Evolutionary conservation across 2,329 filamentous ascomycete species (phyloP).

Genomic region (Apiospora saccharicola): DNA sequence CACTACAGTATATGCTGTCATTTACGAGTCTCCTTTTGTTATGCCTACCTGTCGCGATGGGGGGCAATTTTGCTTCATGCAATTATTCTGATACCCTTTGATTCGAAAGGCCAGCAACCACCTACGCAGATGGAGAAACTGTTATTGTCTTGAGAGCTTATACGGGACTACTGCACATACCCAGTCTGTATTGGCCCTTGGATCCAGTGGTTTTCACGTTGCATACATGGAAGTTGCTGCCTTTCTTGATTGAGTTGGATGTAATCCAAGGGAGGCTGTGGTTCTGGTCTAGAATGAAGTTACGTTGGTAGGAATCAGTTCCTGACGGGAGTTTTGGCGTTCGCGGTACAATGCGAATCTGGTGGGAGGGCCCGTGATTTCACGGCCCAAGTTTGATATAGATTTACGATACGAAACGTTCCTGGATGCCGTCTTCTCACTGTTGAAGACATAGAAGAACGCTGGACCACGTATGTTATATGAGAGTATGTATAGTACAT

Average conservation of each 20-base stretch:
- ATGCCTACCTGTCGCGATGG: not conserved
- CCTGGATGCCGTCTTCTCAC: not conserved
- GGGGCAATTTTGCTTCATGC: not conserved
- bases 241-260: slow-evolving; percentile 18
- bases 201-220: slow-evolving; percentile 6
- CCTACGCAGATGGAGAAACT: not conserved
- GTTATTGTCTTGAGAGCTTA: not conserved
- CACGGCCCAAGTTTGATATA: not conserved
- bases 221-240: not conserved
- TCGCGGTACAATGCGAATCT: not conserved
- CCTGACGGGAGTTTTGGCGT: slow-evolving; percentile 21
- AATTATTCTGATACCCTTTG: slow-evolving; percentile 21
- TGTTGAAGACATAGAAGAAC: not conserved
- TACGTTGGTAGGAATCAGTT: slow-evolving; percentile 20
- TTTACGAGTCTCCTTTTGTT: slow-evolving; percentile 21
- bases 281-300: slow-evolving; percentile 21
- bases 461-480: not conserved
- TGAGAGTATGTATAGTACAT: slow-evolving; percentile 6
- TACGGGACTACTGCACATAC: not conserved
- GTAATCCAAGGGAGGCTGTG: not conserved
- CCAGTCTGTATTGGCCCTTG: not conserved
- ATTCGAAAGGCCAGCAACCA: slow-evolving; percentile 15
- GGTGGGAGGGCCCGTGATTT: not conserved
- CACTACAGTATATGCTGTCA: not conserved
- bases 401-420: not conserved